Percentiles rank a stretch among this genome's conserved stretches.
phyloP scores from a whole-genome alignment of 2,329 filamentous ascomycete species.

The Penicillium sumatraense region DNA sequence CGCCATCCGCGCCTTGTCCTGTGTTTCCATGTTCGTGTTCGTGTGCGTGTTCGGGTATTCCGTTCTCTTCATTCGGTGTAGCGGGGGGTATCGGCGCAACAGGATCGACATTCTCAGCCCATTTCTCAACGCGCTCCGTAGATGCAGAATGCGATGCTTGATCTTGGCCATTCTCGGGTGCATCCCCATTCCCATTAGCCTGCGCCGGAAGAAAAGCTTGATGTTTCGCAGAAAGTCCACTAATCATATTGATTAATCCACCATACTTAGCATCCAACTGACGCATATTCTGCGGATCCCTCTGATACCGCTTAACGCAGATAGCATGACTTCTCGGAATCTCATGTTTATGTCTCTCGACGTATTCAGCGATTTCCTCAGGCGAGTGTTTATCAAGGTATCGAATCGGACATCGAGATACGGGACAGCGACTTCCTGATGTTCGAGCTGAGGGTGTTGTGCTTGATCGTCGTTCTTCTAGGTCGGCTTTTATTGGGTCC shows the following conservation, averaged over 20 bases:
- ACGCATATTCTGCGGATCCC: conserved; percentile 80
- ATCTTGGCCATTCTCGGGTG: no score
- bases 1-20: conserved; percentile 25
- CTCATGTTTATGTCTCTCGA: conserved; percentile 94
- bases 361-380: conserved; percentile 90
- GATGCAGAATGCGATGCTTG: conserved; percentile 48
- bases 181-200: conserved; percentile 26
- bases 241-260: conserved; percentile 90
- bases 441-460: conserved; percentile 43
- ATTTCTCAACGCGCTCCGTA: conserved; percentile 77
- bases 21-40: neutral
- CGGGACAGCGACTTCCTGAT: conserved; percentile 67
- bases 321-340: conserved; percentile 91
- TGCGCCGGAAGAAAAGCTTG: conserved; percentile 75
- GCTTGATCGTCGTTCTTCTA: conserved; percentile 50
- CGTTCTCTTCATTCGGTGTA: conserved; percentile 42
- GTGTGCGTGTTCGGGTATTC: neutral
- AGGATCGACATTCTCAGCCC: conserved; percentile 77
- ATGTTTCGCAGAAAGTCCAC: conserved; percentile 84
- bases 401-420: conserved; percentile 83
- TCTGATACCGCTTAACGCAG: conserved; percentile 87
- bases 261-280: conserved; percentile 95
- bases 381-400: conserved; percentile 91
- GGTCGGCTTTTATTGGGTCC: conserved; percentile 59
- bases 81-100: conserved; percentile 47